Evolutionary conservation across 148 eudicot genomes (phyloP).

Genomic region (Persicaria tinctoria): DNA sequence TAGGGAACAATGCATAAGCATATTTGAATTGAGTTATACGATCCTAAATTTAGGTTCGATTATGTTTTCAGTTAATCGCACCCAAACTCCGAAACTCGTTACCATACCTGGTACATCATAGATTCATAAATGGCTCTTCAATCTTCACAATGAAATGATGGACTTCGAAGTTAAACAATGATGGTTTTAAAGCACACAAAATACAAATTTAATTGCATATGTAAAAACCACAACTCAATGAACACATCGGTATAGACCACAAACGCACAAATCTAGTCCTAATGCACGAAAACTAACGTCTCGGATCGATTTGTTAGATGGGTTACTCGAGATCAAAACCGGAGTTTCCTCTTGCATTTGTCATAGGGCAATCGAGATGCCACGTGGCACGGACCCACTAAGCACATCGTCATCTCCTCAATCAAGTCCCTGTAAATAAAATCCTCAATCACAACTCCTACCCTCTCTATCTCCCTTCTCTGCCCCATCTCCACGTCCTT

Average conservation of each 20-base stretch:
- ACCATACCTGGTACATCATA: no score
- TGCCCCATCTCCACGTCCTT: slow-evolving; percentile 41
- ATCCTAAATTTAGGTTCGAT: no score
- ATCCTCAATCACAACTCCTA: slow-evolving; percentile 52
- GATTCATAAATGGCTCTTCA: no score
- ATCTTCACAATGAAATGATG: not conserved
- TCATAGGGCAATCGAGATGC: slow-evolving; percentile 20
- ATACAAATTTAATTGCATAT: not conserved
- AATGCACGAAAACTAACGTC: not conserved
- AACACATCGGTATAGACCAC: not conserved
- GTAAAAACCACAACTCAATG: not conserved
- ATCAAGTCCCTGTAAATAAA: slow-evolving; percentile 43
- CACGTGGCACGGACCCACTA: slow-evolving; percentile 9
- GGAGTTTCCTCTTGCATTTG: slow-evolving; percentile 45
- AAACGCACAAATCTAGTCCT: not conserved
- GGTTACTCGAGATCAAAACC: slow-evolving; percentile 22
- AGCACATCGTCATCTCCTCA: slow-evolving; percentile 40
- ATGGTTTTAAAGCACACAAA: not conserved
- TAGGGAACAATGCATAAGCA: no score
- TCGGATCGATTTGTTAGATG: not conserved
- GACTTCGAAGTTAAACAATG: not conserved
- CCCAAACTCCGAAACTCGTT: no score
- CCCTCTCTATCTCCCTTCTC: slow-evolving; percentile 33
- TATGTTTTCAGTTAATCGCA: no score
- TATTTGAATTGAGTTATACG: no score